Evolutionary conservation across 805 yeast species (phyloP).

Genomic region (Wickerhamomyces queroliae): DNA sequence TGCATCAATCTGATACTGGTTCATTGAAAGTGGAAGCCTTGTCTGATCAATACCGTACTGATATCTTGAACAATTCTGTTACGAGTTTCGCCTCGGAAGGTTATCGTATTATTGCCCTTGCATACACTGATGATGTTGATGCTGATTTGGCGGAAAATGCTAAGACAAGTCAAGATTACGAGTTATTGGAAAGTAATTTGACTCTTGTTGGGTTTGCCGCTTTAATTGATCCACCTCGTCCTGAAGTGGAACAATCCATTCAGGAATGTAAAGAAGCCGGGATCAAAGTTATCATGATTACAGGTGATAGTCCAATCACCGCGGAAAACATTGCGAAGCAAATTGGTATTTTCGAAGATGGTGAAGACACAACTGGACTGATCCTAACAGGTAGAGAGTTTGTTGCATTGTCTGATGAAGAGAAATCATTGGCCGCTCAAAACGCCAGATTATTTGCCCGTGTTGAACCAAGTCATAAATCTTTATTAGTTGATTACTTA

Average conservation of each 20-base stretch:
- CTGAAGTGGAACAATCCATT: slow-evolving; percentile 30
- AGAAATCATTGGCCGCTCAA: slow-evolving; percentile 36
- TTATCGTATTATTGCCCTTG: slow-evolving; percentile 27
- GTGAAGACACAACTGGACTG: slow-evolving; percentile 19
- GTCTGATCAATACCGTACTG: slow-evolving; percentile 26
- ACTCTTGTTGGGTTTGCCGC: slow-evolving; percentile 36
- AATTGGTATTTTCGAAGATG: slow-evolving; percentile 30
- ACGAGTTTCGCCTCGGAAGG: slow-evolving; percentile 31
- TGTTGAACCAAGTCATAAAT: slow-evolving; percentile 52
- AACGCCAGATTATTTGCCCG: slow-evolving; percentile 45
- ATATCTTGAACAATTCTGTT: slow-evolving; percentile 31
- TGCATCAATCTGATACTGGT: slow-evolving; percentile 24
- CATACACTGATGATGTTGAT: slow-evolving; percentile 29
- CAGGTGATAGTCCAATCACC: slow-evolving; percentile 52
- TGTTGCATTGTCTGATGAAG: slow-evolving; percentile 25
- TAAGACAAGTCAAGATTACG: slow-evolving; percentile 30
- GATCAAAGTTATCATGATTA: slow-evolving; percentile 37
- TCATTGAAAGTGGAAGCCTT: slow-evolving; percentile 18
- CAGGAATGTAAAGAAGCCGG: slow-evolving; percentile 34
- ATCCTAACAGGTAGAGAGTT: slow-evolving; percentile 37
- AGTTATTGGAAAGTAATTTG: slow-evolving; percentile 23
- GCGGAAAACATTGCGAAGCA: slow-evolving; percentile 45
- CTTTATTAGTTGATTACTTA: slow-evolving; percentile 41
- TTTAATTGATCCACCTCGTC: slow-evolving; percentile 40
- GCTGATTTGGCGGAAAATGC: slow-evolving; percentile 22